Base-by-base conservation (phyloP, 2,329 filamentous ascomycete species). In the Exophiala sp. region DNA sequence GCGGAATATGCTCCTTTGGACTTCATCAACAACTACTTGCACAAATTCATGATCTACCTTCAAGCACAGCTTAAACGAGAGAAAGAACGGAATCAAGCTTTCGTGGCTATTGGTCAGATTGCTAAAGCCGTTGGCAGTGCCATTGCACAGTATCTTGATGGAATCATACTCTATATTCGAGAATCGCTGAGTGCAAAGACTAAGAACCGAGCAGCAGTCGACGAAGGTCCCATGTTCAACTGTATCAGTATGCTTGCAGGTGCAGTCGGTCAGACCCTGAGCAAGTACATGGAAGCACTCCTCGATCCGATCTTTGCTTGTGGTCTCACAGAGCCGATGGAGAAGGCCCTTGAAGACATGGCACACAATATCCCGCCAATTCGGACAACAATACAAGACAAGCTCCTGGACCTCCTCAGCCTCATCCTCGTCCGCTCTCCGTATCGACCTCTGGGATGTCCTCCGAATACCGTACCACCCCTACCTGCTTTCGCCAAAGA, bases 341-440 rank as follows among this genome's bases (percentile, higher is more conserved):
- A 92, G 0, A 91, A 97, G 68, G 95, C 95, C 2, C 78, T 99
- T 50, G 91, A 97, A 18, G 95, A 99, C 66, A 96, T 99, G 89
- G 94, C 94, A 24, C 95, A 97, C 68, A 97, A 99, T 68, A 96
- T 99, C 43, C 94, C 92, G 0, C 91, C 95, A 0, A 90, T 96
- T 53, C 94, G 95, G 68, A 82, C 88, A 2, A 91, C 85, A 5
- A 97, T 99, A 38, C 94, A 99, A 67, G 92, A 96, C 66, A 86
- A 94, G 63, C 76, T 99, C 20, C 80, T 99, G 10, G 91, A 99
- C 66, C 91, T 99, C 81, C 81, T 99, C 36, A 97, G 94, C 70
- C 84, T 92, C 60, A 92, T 97, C 3, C 81, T 99, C 1, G 95
- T 91, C 59, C 91, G 92, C 3, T 88, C 94, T 62, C 88, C 91